Conservation (phyloP, 2,329 filamentous ascomycete genomes). For the Calonectria pseudoreteaudii region DNA sequence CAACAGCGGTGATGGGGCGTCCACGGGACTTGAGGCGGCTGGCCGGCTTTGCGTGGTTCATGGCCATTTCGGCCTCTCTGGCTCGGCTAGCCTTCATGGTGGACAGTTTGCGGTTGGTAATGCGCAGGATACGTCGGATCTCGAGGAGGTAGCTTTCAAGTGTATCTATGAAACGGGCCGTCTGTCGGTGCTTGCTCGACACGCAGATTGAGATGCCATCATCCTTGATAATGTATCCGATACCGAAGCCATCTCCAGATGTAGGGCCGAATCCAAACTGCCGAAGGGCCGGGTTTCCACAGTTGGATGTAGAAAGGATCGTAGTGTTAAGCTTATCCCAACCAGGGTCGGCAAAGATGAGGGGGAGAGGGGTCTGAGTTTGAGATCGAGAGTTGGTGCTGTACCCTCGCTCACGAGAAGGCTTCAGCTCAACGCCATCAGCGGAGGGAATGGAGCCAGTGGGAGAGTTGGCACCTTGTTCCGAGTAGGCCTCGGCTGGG, state of each 20-base stretch:
- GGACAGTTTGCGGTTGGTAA: slow-evolving; percentile 66
- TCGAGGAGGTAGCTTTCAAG: slow-evolving; percentile 92
- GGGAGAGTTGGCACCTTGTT: slow-evolving; percentile 57
- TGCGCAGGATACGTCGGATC: slow-evolving; percentile 84
- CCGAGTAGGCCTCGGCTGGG: slow-evolving; percentile 63
- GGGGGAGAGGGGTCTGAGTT: slow-evolving; percentile 70
- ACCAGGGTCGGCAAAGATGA: slow-evolving; percentile 86
- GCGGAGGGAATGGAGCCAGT: slow-evolving; percentile 63
- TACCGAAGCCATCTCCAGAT: slow-evolving; percentile 93
- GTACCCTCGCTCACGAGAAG: slow-evolving; percentile 63
- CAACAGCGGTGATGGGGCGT: slow-evolving; percentile 73
- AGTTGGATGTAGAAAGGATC: slow-evolving; percentile 97
- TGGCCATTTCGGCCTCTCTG: slow-evolving; percentile 61
- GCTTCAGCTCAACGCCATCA: slow-evolving; percentile 48
- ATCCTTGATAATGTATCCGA: slow-evolving; percentile 97
- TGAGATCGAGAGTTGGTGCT: slow-evolving; percentile 63
- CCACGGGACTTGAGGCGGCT: slow-evolving; percentile 77
- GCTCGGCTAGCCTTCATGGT: slow-evolving; percentile 61
- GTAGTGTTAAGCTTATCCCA: slow-evolving; percentile 98
- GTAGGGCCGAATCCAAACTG: slow-evolving; percentile 98
- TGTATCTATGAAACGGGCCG: slow-evolving; percentile 87
- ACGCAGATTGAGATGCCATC: slow-evolving; percentile 87
- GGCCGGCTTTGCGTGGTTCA: slow-evolving; percentile 47
- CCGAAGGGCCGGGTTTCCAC: slow-evolving; percentile 92
- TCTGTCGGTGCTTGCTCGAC: slow-evolving; percentile 93